These are phyloP conservation scores for Pythium aristosporum DNA, from an alignment of 352 stramenopile species.

Conservation along the genomic window DNA sequence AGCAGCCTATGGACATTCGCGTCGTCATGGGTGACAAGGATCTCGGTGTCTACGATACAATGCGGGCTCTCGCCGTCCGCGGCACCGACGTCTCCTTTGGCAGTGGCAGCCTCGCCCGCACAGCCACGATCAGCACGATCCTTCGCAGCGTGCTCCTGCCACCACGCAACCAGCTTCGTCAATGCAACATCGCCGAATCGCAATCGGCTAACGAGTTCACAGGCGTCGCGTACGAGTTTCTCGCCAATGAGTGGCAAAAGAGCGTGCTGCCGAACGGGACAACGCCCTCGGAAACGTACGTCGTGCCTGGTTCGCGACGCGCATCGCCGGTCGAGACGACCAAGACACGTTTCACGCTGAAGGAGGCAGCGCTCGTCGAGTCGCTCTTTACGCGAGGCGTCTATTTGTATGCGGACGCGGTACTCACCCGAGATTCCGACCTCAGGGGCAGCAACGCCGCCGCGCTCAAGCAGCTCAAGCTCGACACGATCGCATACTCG, in stretches of 20 bases:
- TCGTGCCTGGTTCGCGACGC: background rate
- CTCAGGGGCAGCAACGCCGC: background rate
- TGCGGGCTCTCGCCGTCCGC: background rate
- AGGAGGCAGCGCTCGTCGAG: background rate
- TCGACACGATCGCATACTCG: slow-evolving; percentile 7
- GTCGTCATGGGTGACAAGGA: background rate
- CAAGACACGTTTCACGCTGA: background rate
- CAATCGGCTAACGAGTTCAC: slow-evolving; percentile 12
- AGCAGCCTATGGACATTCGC: background rate
- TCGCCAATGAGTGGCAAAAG: slow-evolving; percentile 7
- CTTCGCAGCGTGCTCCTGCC: slow-evolving; percentile 6
- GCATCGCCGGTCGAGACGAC: background rate
- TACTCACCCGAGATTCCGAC: background rate
- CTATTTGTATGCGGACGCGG: slow-evolving; percentile 12
- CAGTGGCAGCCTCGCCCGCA: background rate
- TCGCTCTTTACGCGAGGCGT: slow-evolving; percentile 3
- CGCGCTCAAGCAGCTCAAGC: slow-evolving; percentile 5
- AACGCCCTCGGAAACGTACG: background rate
- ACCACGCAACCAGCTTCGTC: background rate
- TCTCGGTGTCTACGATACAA: background rate
- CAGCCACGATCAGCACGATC: slow-evolving; percentile 5
- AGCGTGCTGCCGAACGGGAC: background rate
- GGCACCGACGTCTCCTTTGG: no score
- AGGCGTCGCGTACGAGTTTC: slow-evolving; percentile 18
- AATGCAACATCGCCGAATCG: background rate